Conservation (phyloP, 2,329 filamentous ascomycete genomes). For the Fusarium avenaceum region DNA sequence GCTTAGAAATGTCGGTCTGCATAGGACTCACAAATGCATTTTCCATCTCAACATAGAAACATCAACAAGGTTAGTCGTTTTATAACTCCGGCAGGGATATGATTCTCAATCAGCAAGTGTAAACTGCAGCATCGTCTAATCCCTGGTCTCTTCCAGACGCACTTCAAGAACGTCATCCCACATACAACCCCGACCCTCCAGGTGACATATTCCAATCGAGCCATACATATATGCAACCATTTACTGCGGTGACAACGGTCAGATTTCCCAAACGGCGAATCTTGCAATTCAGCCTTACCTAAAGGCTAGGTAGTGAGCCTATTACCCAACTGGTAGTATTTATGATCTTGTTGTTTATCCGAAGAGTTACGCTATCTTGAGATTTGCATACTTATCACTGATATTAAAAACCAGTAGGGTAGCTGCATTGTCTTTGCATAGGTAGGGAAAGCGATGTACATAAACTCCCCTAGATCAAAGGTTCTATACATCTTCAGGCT, state of each 20-base stretch:
- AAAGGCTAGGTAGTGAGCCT: slow-evolving; percentile 1
- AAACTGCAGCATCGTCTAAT: neutral
- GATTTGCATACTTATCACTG: too few species aligned
- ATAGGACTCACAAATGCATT: neutral
- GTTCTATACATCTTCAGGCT: neutral
- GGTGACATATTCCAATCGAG: slow-evolving; percentile 5
- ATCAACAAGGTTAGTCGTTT: neutral
- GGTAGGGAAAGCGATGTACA: neutral
- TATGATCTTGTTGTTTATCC: neutral
- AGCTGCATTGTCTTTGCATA: too few species aligned
- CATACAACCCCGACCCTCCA: slow-evolving; percentile 18
- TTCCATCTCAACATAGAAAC: neutral
- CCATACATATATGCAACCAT: slow-evolving; percentile 20
- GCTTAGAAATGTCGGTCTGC: slow-evolving; percentile 8
- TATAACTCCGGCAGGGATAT: neutral
- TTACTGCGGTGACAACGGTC: slow-evolving; percentile 12
- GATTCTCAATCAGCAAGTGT: too few species aligned
- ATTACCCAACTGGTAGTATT: neutral
- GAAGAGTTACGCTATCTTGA: neutral
- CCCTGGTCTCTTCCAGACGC: neutral
- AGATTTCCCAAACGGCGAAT: slow-evolving; percentile 9
- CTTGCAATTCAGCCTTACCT: slow-evolving; percentile 23
- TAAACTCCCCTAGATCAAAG: neutral
- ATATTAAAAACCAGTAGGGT: too few species aligned
- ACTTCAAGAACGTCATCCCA: slow-evolving; percentile 23